A percentile compares a stretch with the other conserved stretches of the same genome.
Conservation (phyloP, 108 stramenopile species). For the Conticribra guillardii region DNA sequence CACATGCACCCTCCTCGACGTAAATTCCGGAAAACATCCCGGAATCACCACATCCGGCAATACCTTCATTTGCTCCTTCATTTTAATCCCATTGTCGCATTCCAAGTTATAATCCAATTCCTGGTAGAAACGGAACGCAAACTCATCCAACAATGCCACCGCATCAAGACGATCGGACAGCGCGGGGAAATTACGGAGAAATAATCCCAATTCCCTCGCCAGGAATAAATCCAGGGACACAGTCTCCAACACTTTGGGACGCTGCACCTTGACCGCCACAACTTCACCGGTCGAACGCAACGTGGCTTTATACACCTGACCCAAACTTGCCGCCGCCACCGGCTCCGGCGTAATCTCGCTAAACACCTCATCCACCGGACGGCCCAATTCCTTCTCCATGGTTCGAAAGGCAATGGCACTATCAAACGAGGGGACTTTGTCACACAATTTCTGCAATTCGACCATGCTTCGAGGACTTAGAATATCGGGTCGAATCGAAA, state of each 20-base stretch:
- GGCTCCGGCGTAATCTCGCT: constrained; percentile 92
- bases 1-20: constrained; percentile 89
- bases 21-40: constrained; percentile 85
- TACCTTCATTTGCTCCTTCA: constrained; percentile 87
- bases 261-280: constrained; percentile 89
- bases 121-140: constrained; percentile 91
- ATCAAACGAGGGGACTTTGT: constrained; percentile 93
- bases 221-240: constrained; percentile 91
- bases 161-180: constrained; percentile 82
- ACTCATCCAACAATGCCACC: constrained; percentile 93
- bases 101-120: constrained; percentile 95
- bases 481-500: constrained; percentile 93
- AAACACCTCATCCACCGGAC: constrained; percentile 82
- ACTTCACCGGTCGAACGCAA: constrained; percentile 75
- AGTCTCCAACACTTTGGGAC: constrained; percentile 93
- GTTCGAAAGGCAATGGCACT: constrained; percentile 86
- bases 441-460: constrained; percentile 94
- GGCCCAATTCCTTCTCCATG: constrained; percentile 88
- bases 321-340: constrained; percentile 91
- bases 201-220: constrained; percentile 81
- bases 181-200: constrained; percentile 76
- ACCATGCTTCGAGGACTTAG: constrained; percentile 91
- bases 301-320: constrained; percentile 91
- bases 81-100: constrained; percentile 85
- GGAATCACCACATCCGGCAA: constrained; percentile 90